Base-by-base conservation (phyloP, 140 eudicot species). In the Oenanthe javanica region DNA sequence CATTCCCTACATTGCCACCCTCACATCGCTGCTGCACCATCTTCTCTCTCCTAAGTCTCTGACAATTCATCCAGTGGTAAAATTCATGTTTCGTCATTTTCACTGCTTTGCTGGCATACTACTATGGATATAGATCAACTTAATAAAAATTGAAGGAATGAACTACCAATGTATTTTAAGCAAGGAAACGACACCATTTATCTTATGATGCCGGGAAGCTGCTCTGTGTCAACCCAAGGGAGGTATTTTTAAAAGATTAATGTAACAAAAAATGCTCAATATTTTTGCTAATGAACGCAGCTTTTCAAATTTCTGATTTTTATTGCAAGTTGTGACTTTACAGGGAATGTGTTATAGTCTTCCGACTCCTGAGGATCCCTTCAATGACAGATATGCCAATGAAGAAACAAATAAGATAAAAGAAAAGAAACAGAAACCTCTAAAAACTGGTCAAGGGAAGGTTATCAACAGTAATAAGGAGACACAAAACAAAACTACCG, bases 271-370 rank as follows among this genome's bases (percentile, higher is more conserved):
- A 9, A 6, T 61, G 13, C 69, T 7, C 6, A 10, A 18, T 57
- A 8, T 7, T 82, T 12, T 43, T 19, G 15, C n/a, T 55, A 76
- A 77, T 42, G 63, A 63, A 75, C 14, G 1, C 14, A 0, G n/a
- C 61, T 80, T 36, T 8, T 81, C 50, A 15, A 25, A 6, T 27
- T 74, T 75, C 40, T 52, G 43, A 6, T 18, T 36, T 72, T 47
- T 49, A 23, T 76, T 67, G 40, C 40, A 23, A 54, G 23, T 72
- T 74, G 42, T 57, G 80, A 38, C 52, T 19, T 48, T 45, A 45
- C 81, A 92, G 97, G 95, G 97, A 9, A 92, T 92, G 97, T 92
- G 97, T 79, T 92, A 84, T 87, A 92, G 95, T 77, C 91, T 92
- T 23, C 94, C 97, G 23, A 90, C 95, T 14, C 89, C 78, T 0